These are phyloP conservation scores for Lonicera japonica DNA, from an alignment of 129 eudicot species.

Conservation along the genomic window DNA sequence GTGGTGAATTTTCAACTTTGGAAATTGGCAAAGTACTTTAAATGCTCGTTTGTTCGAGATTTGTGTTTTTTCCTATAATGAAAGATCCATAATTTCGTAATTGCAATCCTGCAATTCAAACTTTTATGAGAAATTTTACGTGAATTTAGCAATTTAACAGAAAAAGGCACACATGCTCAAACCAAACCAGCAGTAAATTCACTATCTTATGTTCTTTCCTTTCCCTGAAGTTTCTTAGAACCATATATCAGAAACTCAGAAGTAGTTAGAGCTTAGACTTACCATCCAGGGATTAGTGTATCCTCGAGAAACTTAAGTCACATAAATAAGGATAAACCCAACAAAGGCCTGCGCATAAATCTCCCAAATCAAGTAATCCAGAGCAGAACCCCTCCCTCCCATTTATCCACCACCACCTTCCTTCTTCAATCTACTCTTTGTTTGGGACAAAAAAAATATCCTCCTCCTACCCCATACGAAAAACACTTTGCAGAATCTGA, in stretches of 20 bases:
- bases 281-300: conserved; percentile 79
- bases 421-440: conserved; percentile 29
- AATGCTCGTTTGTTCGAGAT: too few relatives aligned
- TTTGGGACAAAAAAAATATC: too few relatives aligned
- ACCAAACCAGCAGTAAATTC: background rate
- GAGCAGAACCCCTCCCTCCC: conserved; percentile 53
- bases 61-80: too few relatives aligned
- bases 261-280: conserved; percentile 14
- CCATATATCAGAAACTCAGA: conserved; percentile 1
- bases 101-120: background rate
- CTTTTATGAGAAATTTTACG: background rate
- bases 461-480: conserved; percentile 10
- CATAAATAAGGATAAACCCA: conserved; percentile 30
- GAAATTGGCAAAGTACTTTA: too few relatives aligned
- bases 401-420: conserved; percentile 35
- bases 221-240: too few relatives aligned
- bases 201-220: background rate
- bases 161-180: background rate
- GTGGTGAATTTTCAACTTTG: too few relatives aligned
- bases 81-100: too few relatives aligned
- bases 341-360: conserved; percentile 31
- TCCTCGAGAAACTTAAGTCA: conserved; percentile 35
- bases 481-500: conserved; percentile 23
- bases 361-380: conserved; percentile 16
- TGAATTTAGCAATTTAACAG: background rate